A percentile compares a stretch with the other conserved stretches of the same genome.
These are phyloP conservation scores for Coemansia sp. DNA, from an alignment of 192 early-diverging fungal genomes.

Conservation along the genomic window DNA sequence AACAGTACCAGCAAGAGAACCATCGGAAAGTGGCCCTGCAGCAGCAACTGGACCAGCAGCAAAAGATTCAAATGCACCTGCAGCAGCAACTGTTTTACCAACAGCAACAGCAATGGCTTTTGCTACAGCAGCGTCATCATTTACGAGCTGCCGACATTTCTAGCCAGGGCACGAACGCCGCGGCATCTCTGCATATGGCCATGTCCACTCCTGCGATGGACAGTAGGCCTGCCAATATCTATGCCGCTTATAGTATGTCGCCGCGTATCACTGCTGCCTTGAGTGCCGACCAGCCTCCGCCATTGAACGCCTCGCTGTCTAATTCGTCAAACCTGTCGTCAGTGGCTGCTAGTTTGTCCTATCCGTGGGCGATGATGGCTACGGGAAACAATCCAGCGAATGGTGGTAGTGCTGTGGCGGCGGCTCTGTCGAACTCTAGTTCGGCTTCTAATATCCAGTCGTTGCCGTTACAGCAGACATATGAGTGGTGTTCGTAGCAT, in stretches of 20 bases:
- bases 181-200: conserved; percentile 26
- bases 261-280: not conserved
- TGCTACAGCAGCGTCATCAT: not conserved
- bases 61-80: conserved; percentile 28
- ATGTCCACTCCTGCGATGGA: conserved; percentile 14
- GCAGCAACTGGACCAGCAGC: conserved; percentile 43
- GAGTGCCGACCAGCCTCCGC: not conserved
- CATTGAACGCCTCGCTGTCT: not conserved
- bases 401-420: not conserved
- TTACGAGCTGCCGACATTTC: conserved; percentile 10
- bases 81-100: conserved; percentile 26
- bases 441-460: conserved; percentile 6
- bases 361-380: conserved; percentile 7
- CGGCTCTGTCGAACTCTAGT: not conserved
- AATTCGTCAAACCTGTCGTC: not conserved
- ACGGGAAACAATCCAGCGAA: not conserved
- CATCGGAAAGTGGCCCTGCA: conserved; percentile 37
- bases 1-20: conserved; percentile 48
- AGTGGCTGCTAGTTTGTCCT: not conserved
- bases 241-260: conserved; percentile 1
- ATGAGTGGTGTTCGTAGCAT: conserved; percentile 6
- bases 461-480: not conserved
- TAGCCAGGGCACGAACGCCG: conserved; percentile 10
- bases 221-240: not conserved
- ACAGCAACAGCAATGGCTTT: conserved; percentile 19